Percentiles rank a stretch among this genome's conserved stretches.
Conservation (phyloP, 1,284 basidiomycete species). For the Pholiota adiposa region DNA sequence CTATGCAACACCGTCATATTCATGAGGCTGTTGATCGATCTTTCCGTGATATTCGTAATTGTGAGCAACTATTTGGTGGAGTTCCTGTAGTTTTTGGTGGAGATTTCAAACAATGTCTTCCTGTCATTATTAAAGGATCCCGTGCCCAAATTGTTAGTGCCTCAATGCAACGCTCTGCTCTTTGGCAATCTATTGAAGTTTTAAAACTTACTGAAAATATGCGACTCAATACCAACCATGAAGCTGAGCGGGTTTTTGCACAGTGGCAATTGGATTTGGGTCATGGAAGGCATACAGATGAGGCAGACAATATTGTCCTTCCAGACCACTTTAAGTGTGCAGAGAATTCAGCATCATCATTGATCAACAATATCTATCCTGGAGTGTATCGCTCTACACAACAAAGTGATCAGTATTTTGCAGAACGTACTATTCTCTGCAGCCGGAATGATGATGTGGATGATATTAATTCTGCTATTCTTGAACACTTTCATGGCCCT, state of each 20-base stretch:
- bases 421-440: conserved; percentile 34
- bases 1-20: conserved; percentile 35
- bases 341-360: conserved; percentile 21
- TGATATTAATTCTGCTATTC: conserved; percentile 33
- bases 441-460: conserved; percentile 38
- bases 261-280: conserved; percentile 37
- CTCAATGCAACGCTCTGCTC: conserved; percentile 27
- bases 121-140: conserved; percentile 38
- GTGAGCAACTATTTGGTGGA: conserved; percentile 41
- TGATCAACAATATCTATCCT: conserved; percentile 34
- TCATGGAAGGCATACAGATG: conserved; percentile 24
- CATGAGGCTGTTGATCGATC: conserved; percentile 39
- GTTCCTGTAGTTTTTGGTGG: conserved; percentile 46
- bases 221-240: conserved; percentile 25
- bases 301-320: conserved; percentile 21
- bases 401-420: conserved; percentile 30
- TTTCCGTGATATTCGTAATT: conserved; percentile 32
- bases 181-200: conserved; percentile 32
- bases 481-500: conserved; percentile 30
- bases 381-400: conserved; percentile 12
- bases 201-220: conserved; percentile 34
- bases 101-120: conserved; percentile 46
- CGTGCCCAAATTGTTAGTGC: conserved; percentile 33
- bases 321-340: conserved; percentile 18
- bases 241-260: conserved; percentile 28